Conservation (phyloP, 2,329 filamentous ascomycete genomes). For the Colletotrichum godetiae region DNA sequence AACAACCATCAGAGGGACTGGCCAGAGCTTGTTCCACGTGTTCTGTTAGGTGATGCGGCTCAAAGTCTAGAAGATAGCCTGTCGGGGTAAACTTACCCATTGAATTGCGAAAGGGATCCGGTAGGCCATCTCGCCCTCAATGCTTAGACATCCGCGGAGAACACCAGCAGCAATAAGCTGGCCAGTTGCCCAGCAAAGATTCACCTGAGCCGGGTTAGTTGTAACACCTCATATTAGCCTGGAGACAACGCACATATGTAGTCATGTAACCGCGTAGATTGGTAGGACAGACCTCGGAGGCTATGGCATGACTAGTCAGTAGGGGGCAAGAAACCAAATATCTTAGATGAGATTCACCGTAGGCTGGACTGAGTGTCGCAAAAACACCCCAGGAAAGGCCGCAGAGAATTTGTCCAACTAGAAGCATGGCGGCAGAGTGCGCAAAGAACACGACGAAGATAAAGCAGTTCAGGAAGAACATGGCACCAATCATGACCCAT, state of each 20-base stretch:
- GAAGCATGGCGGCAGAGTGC: conserved; percentile 52
- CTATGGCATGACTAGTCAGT: conserved; percentile 47
- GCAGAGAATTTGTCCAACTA: conserved; percentile 59
- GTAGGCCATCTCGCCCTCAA: conserved; percentile 50
- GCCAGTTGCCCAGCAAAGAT: conserved; percentile 56
- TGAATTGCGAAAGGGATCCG: conserved; percentile 53
- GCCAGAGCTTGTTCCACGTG: conserved; percentile 41
- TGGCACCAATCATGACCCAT: conserved; percentile 51
- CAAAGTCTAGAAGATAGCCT: not conserved
- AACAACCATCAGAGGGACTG: conserved; percentile 49
- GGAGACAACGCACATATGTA: conserved; percentile 38
- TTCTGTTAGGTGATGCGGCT: not conserved
- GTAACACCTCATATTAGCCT: not conserved
- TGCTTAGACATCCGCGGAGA: conserved; percentile 49
- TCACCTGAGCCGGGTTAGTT: conserved; percentile 42
- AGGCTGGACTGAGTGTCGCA: conserved; percentile 54
- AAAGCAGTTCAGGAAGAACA: conserved; percentile 48
- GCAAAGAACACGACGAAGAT: conserved; percentile 63
- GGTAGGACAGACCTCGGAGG: conserved; percentile 55
- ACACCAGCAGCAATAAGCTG: conserved; percentile 55
- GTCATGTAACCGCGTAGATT: conserved; percentile 55
- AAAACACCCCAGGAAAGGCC: conserved; percentile 58
- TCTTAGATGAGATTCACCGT: conserved; percentile 39
- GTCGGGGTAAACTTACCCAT: conserved; percentile 41
- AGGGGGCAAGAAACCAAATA: conserved; percentile 43